Conservation (phyloP, 352 stramenopile species). For the Phytophthora niederhauseri region DNA sequence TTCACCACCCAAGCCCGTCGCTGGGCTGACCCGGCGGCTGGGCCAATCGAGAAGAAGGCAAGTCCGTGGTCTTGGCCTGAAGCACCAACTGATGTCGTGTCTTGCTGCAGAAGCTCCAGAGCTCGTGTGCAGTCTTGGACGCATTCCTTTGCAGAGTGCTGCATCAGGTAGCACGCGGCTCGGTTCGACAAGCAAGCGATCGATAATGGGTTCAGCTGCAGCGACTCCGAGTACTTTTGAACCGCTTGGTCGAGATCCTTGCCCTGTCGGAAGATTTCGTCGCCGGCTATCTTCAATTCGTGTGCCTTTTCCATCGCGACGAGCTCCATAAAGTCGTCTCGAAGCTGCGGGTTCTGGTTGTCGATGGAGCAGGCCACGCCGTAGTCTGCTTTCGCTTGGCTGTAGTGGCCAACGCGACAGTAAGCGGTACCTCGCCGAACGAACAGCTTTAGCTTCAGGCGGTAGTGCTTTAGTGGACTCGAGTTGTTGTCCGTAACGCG, state of each 20-base stretch:
- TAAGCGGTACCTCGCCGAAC: conserved; percentile 74
- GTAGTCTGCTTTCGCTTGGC: conserved; percentile 79
- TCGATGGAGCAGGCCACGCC: conserved; percentile 80
- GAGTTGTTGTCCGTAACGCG: conserved; percentile 34
- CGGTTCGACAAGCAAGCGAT: conserved; percentile 82
- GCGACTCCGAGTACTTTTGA: conserved; percentile 60
- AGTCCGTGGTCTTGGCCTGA: conserved; percentile 27
- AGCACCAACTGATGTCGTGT: neutral
- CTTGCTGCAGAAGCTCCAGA: conserved; percentile 62
- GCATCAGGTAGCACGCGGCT: conserved; percentile 65
- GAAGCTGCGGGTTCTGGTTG: conserved; percentile 64
- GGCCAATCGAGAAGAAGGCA: conserved; percentile 64
- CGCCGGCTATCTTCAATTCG: conserved; percentile 54
- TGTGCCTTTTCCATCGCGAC: conserved; percentile 60
- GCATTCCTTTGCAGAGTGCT: conserved; percentile 54
- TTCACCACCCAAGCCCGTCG: conserved; percentile 80
- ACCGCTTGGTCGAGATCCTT: conserved; percentile 51
- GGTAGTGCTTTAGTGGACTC: conserved; percentile 53
- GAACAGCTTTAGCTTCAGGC: conserved; percentile 77
- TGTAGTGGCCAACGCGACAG: conserved; percentile 64
- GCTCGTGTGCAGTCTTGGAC: conserved; percentile 66
- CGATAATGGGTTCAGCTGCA: conserved; percentile 60
- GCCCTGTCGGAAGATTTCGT: conserved; percentile 48
- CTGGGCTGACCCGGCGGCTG: conserved; percentile 55
- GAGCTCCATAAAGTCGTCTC: conserved; percentile 74